Base-by-base conservation (phyloP, 2,329 filamentous ascomycete genomes). In the Fusarium anthophilum region DNA sequence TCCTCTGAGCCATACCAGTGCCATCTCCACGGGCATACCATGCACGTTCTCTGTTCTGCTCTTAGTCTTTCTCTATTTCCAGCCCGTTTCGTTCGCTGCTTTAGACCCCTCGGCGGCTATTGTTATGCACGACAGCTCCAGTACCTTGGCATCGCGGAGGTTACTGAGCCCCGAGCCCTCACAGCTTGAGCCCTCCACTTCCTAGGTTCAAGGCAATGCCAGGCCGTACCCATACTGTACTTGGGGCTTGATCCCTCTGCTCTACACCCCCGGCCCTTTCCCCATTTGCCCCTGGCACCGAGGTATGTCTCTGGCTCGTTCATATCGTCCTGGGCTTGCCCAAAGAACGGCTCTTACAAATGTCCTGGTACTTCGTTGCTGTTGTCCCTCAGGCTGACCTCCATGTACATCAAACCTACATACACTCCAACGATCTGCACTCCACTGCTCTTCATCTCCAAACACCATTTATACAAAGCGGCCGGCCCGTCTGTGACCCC, bases 81-180 rank as follows among this genome's bases (percentile, higher is more conserved):
- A 73, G 54, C 69, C 62, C 74, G 60, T 71, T 70, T 71, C 65
- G 61, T 67, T 66, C 51, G 56, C 18, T 61, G 28, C 73, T 70
- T 75, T 60, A 73, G 58, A 58, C 58, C 67, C 70, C 64, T 73
- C 70, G 77, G 79, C 79, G 78, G 77, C 77, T 80, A 80, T 78
- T 70, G 74, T 72, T 73, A 80, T 79, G 79, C 78, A 78, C 72
- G 71, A 79, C 73, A 80, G 75, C 68, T 77, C 64, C 64, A 70
- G 63, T 72, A 72, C 63, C 73, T 73, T 64, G 56, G 43, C 67
- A 72, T 54, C 63, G 50, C 58, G 54, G 51, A 70, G 66, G 58
- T 69, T 56, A 39, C 22, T 41, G 41, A 70, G 48, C 45, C 32
- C 51, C 51, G 51, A 55, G 51, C 51, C 51, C 47, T 68, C 63